Evolutionary conservation across 208 protist species (phyloP), one percentile per base, ranked within the genome.

Genomic region (Wallacemonas collosoma): DNA sequence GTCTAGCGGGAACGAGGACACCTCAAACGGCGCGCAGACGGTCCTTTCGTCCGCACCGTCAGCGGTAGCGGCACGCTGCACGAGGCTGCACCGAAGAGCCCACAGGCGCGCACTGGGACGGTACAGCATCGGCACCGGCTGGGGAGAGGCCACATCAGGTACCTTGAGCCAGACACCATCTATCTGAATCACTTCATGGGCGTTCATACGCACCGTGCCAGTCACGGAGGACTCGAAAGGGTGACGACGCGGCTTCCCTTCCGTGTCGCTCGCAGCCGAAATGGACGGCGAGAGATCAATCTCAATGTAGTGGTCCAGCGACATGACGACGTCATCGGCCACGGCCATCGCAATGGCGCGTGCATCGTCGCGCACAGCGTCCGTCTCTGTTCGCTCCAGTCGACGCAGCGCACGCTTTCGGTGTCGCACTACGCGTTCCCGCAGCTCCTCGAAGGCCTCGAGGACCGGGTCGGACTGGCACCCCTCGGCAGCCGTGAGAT

Each of bases 141-240:
- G 41, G 50, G 74, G 36, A 26, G 77, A 68, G 6, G 41, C 44
- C 26, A 68, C 51, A 41, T 45, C 39, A 35, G 86, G 84, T 47
- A 80, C 67, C 73, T 86, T 84, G 11, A 93, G 60, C 88, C 88
- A 93, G 55, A 83, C 77, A 3, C 83, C 88, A n/a, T 81, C 50
- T 5, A 93, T 9, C 62, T 88, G 76, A 39, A 93, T 41, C 9
- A 89, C 66, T 1, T 77, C 36, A 11, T 48, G 39, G 5, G 64
- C 67, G 60, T 77, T 89, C 17, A 93, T 76, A 15, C 86, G 83
- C 1, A 87, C 63, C 1, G 57, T 54, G 53, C 88, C 88, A 15
- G 54, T 76, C 54, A 93, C 73, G 36, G 76, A 67, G 62, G 81
- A 77, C 6, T 76, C 66, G 12, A 90, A 73, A 38, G 75, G 71